phyloP scores from a whole-genome alignment of 1,284 basidiomycete species.

The Schizopora paradoxa region DNA sequence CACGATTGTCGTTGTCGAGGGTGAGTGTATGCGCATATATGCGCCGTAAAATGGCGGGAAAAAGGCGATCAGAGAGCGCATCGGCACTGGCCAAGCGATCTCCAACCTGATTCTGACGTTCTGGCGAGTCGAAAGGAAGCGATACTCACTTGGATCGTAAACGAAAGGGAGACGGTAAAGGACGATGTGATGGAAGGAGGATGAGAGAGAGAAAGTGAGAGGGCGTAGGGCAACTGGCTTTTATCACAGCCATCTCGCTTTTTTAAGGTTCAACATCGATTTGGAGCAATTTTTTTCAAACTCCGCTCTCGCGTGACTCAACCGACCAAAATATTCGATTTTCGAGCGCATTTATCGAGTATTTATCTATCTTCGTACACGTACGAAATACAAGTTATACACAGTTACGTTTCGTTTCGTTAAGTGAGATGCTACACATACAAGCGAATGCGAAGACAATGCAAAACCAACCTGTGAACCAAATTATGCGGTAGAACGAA shows the following conservation, averaged over 20 bases:
- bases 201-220: constrained; percentile 37
- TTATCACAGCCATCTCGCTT: constrained; percentile 1
- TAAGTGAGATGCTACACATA: no score
- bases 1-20: constrained; percentile 16
- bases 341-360: no score
- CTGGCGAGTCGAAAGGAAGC: constrained; percentile 20
- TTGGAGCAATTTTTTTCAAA: constrained; percentile 24
- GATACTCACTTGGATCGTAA: constrained; percentile 44
- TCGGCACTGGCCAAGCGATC: constrained; percentile 7
- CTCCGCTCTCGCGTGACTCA: constrained; percentile 8
- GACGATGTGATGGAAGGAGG: constrained; percentile 47
- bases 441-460: no score
- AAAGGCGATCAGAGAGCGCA: not conserved
- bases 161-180: constrained; percentile 31
- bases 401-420: no score
- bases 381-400: no score
- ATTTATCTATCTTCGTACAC: no score
- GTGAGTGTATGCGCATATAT: constrained; percentile 14
- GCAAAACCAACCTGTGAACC: no score
- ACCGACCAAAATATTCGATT: no score
- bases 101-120: not conserved
- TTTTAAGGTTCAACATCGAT: constrained; percentile 53
- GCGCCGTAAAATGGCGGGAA: constrained; percentile 9
- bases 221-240: constrained; percentile 39
- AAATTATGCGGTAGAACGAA: no score